A percentile compares a stretch with the other conserved stretches of the same genome.
Conservation (phyloP, 2,329 filamentous ascomycete genomes). For the Aspergillus chevalieri region DNA sequence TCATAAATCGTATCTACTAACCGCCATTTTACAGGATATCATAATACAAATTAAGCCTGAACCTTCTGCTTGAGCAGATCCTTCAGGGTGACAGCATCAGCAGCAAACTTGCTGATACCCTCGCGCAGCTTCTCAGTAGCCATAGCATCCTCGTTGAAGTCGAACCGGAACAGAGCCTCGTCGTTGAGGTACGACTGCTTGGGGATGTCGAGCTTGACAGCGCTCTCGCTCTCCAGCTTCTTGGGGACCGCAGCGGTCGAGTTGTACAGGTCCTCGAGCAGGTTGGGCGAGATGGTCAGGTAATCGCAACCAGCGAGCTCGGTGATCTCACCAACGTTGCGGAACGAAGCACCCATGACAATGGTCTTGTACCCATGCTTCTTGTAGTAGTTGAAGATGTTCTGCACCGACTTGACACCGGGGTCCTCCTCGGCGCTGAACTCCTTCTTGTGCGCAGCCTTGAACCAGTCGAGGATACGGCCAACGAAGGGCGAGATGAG, state of each 20-base stretch:
- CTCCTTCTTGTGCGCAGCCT: slow-evolving; percentile 89
- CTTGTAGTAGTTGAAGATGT: slow-evolving; percentile 99
- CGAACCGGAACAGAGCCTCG: slow-evolving; percentile 90
- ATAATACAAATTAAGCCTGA: slow-evolving; percentile 33
- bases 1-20: slow-evolving; percentile 20
- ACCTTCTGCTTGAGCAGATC: slow-evolving; percentile 85
- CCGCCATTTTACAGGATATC: slow-evolving; percentile 18
- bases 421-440: slow-evolving; percentile 88
- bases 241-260: slow-evolving; percentile 73
- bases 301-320: slow-evolving; percentile 98
- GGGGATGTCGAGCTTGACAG: slow-evolving; percentile 65
- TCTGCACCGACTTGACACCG: slow-evolving; percentile 86
- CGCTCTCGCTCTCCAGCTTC: slow-evolving; percentile 75
- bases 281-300: slow-evolving; percentile 94
- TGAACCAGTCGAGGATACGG: slow-evolving; percentile 99
- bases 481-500: slow-evolving; percentile 99
- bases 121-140: slow-evolving; percentile 98
- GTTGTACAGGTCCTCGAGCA: slow-evolving; percentile 91
- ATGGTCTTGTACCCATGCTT: slow-evolving; percentile 99
- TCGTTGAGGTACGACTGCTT: slow-evolving; percentile 88
- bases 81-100: slow-evolving; percentile 92
- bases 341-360: slow-evolving; percentile 99
- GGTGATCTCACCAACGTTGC: slow-evolving; percentile 91
- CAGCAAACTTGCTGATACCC: slow-evolving; percentile 98
- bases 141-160: slow-evolving; percentile 99